phyloP scores from a whole-genome alignment of 75 land plant species.

The Selaginella moellendorffii region DNA sequence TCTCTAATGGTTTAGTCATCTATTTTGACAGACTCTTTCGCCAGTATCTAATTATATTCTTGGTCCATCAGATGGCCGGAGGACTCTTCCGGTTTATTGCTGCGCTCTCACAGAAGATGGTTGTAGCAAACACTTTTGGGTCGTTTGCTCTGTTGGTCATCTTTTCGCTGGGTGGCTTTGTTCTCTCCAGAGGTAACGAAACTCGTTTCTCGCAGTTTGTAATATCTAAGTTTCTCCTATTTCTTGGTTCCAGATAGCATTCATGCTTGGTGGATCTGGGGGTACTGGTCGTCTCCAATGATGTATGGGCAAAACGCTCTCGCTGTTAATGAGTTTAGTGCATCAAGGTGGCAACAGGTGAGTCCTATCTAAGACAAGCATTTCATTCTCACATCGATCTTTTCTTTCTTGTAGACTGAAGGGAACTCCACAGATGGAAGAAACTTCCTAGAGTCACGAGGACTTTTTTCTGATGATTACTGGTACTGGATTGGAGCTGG shows the following conservation, averaged over 20 bases:
- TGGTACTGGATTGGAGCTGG: constrained; percentile 26
- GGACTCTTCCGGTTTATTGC: constrained; percentile 16
- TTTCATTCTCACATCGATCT: neutral
- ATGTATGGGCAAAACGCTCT: constrained; percentile 41
- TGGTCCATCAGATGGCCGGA: constrained; percentile 16
- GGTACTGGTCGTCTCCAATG: constrained; percentile 47
- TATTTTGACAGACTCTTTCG: constrained; percentile 19
- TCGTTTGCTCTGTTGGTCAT: constrained; percentile 14
- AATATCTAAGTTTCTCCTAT: neutral
- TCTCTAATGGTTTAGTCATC: neutral
- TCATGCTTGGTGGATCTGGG: constrained; percentile 52
- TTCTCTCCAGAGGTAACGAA: constrained; percentile 23
- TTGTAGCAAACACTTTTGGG: constrained; percentile 19
- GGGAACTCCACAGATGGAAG: neutral
- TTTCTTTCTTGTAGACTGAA: neutral
- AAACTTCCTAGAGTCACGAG: no score
- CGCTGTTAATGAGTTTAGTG: constrained; percentile 38
- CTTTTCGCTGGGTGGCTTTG: constrained; percentile 25
- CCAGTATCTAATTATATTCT: constrained; percentile 12
- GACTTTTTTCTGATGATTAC: no score
- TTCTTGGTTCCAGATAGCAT: constrained; percentile 20
- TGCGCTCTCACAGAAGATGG: constrained; percentile 14
- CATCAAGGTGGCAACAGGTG: constrained; percentile 27
- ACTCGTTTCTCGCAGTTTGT: neutral
- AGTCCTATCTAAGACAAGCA: neutral